Conservation (phyloP, 495 filamentous ascomycete species). For the Aspergillus conjunctus region DNA sequence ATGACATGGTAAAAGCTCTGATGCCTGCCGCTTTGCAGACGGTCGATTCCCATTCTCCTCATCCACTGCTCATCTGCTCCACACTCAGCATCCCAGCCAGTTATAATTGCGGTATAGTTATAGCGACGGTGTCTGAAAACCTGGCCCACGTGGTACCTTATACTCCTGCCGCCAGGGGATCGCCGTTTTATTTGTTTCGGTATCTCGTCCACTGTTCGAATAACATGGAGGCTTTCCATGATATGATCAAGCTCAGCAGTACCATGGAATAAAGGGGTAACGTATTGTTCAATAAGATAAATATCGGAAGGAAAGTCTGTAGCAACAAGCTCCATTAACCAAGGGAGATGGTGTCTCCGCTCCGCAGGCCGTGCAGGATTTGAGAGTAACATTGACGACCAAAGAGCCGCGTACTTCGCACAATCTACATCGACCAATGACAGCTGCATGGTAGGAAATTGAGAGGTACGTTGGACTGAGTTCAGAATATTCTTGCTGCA, state of each 20-base stretch:
- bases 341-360: constrained; percentile 63
- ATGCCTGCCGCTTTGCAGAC: constrained; percentile 59
- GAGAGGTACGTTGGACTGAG: constrained; percentile 51
- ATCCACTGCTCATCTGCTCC: constrained; percentile 54
- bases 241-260: constrained; percentile 48
- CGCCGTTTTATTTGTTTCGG: constrained; percentile 56
- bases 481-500: constrained; percentile 79
- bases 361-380: constrained; percentile 51
- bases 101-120: constrained; percentile 75
- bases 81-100: constrained; percentile 77
- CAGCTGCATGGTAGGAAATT: constrained; percentile 19
- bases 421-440: constrained; percentile 58
- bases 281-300: constrained; percentile 63
- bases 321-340: constrained; percentile 67
- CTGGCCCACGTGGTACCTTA: constrained; percentile 78
- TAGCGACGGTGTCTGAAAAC: constrained; percentile 84
- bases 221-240: constrained; percentile 56
- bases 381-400: constrained; percentile 70
- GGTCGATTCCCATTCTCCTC: constrained; percentile 65
- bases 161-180: constrained; percentile 38
- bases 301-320: constrained; percentile 63
- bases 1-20: constrained; percentile 85
- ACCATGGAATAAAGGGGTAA: constrained; percentile 58
- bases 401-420: constrained; percentile 75
- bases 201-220: constrained; percentile 62